Conservation (phyloP, 306 rosid genomes). For the Echinosophora koreensis region DNA sequence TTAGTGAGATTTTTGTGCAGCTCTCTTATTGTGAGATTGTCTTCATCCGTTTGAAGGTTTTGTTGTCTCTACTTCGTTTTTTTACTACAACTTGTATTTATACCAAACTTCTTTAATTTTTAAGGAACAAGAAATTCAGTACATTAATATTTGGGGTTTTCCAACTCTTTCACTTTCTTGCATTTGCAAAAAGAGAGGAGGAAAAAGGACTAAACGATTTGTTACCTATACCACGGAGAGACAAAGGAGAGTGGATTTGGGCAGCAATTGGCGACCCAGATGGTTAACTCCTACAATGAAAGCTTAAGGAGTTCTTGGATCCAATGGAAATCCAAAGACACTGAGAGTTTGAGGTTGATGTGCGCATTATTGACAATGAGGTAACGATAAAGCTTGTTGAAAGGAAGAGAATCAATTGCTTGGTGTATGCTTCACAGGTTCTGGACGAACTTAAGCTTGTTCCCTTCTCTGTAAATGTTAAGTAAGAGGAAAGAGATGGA, state of each 20-base stretch:
- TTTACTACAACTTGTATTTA: too few relatives aligned
- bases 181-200: conserved; percentile 56
- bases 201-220: conserved; percentile 58
- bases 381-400: conserved; percentile 82
- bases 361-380: conserved; percentile 71
- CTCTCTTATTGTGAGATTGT: too few relatives aligned
- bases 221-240: conserved; percentile 60
- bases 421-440: conserved; percentile 66
- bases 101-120: too few relatives aligned
- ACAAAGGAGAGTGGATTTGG: conserved; percentile 67
- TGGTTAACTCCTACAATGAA: conserved; percentile 56
- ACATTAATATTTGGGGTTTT: too few relatives aligned
- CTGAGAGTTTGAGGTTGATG: conserved; percentile 89
- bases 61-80: too few relatives aligned
- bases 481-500: too few relatives aligned
- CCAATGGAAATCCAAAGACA: conserved; percentile 81
- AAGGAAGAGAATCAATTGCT: conserved; percentile 67
- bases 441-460: conserved; percentile 80
- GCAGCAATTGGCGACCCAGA: conserved; percentile 47
- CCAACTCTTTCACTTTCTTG: too few relatives aligned
- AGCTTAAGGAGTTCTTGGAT: conserved; percentile 77
- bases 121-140: too few relatives aligned
- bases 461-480: too few relatives aligned
- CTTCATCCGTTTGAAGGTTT: too few relatives aligned
- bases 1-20: too few relatives aligned